Conservation (phyloP, 2,329 filamentous ascomycete species). For the Chrysoporthe cubensis region DNA sequence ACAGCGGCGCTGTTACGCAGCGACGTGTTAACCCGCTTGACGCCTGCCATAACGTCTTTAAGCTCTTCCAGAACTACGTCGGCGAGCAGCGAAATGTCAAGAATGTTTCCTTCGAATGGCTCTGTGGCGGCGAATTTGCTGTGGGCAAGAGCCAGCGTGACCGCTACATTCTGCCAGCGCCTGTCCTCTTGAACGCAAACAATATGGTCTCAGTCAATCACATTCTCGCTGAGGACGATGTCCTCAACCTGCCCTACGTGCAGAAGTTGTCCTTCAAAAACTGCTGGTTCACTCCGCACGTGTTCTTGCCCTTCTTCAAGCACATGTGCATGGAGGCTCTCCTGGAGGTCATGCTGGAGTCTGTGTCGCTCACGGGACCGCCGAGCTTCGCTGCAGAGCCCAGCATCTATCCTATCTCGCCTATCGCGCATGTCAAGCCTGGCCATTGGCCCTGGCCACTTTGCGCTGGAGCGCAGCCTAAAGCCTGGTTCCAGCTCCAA, state of each 20-base stretch:
- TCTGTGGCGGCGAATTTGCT: conserved; percentile 69
- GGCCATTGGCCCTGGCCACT: conserved; percentile 32
- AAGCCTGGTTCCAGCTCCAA: conserved; percentile 23
- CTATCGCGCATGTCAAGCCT: conserved; percentile 12
- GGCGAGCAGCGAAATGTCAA: conserved; percentile 54
- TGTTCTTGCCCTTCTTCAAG: conserved; percentile 56
- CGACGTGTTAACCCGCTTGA: conserved; percentile 50
- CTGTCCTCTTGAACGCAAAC: conserved; percentile 46
- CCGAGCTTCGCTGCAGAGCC: conserved; percentile 32
- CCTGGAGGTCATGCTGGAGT: conserved; percentile 61
- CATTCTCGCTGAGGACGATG: conserved; percentile 35
- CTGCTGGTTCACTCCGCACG: conserved; percentile 67
- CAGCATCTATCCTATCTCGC: conserved; percentile 23
- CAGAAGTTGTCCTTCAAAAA: conserved; percentile 67
- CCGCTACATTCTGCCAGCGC: conserved; percentile 64
- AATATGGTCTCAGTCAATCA: conserved; percentile 36
- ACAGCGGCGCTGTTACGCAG: conserved; percentile 48
- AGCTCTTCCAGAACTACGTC: conserved; percentile 56
- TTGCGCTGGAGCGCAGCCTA: conserved; percentile 27
- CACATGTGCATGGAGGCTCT: conserved; percentile 52
- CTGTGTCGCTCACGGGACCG: conserved; percentile 64
- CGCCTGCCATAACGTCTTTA: conserved; percentile 55
- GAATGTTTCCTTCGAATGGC: conserved; percentile 67
- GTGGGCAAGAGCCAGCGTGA: conserved; percentile 65
- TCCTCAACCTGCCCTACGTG: conserved; percentile 60